Percentiles rank a stretch among this genome's conserved stretches.
Evolutionary conservation across 345 rosid species (phyloP).

Genomic region (Punica granatum): DNA sequence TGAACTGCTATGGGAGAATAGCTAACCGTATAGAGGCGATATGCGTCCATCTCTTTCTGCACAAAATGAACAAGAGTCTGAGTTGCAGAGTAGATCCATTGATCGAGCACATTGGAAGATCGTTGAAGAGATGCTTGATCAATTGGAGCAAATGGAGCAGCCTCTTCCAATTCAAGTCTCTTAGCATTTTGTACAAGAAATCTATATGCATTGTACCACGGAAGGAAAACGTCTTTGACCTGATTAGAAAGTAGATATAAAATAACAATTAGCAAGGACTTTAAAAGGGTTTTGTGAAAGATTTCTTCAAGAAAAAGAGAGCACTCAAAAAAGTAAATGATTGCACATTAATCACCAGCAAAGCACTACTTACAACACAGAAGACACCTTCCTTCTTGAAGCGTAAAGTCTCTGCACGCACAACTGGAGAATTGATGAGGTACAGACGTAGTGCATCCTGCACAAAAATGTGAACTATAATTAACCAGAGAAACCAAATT

Average conservation of each 20-base stretch:
- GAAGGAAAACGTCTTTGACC: slow-evolving; percentile 99
- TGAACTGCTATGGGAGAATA: background rate
- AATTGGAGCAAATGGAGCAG: slow-evolving; percentile 59
- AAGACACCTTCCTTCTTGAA: slow-evolving; percentile 91
- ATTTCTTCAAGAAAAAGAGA: background rate
- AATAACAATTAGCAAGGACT: background rate
- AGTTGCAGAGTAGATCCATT: slow-evolving; percentile 97
- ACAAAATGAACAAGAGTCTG: slow-evolving; percentile 97
- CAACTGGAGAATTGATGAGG: slow-evolving; percentile 96
- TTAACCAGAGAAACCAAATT: background rate
- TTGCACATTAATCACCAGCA: background rate
- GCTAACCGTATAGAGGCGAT: slow-evolving; percentile 90
- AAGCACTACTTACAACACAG: slow-evolving; percentile 68
- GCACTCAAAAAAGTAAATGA: background rate
- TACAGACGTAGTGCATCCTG: slow-evolving; percentile 95
- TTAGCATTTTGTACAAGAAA: slow-evolving; percentile 96
- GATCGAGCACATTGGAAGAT: slow-evolving; percentile 89
- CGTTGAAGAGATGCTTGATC: slow-evolving; percentile 47
- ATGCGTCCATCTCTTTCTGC: slow-evolving; percentile 82
- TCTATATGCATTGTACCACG: slow-evolving; percentile 99
- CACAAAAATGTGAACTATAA: slow-evolving; percentile 3
- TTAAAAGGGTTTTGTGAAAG: background rate
- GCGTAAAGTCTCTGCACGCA: slow-evolving; percentile 91
- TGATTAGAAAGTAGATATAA: slow-evolving; percentile 20
- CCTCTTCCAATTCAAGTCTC: slow-evolving; percentile 90